Conservation (phyloP, 2,329 filamentous ascomycete genomes). For the Furcasterigmium sp. region DNA sequence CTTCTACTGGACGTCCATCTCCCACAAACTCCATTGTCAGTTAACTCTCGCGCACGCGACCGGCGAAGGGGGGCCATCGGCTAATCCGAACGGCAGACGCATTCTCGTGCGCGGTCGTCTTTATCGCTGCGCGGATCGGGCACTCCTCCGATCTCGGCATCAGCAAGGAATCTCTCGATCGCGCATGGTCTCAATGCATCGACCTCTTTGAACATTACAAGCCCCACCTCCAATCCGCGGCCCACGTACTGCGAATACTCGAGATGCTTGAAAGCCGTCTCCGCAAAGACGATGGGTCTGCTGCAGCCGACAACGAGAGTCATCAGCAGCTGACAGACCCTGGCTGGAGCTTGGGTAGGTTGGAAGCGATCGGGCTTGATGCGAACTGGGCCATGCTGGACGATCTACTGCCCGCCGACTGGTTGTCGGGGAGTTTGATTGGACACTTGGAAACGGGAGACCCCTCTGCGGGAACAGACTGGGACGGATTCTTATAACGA, state of each 20-base stretch:
- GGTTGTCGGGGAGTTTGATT: neutral
- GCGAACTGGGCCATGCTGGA: constrained; percentile 3
- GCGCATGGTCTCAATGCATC: constrained; percentile 3
- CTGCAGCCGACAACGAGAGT: too few relatives aligned
- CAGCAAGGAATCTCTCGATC: neutral
- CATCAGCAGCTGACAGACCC: too few relatives aligned
- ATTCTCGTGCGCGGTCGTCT: constrained; percentile 4
- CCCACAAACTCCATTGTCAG: constrained; percentile 6
- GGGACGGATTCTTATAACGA: neutral
- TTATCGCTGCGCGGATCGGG: constrained; percentile 1
- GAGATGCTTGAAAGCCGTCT: constrained; percentile 2
- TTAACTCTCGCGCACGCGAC: neutral
- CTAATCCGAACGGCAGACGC: neutral
- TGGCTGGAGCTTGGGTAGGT: too few relatives aligned
- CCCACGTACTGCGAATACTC: constrained; percentile 2
- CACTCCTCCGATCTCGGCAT: neutral
- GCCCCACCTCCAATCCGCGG: constrained; percentile 3
- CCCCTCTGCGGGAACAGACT: too few relatives aligned
- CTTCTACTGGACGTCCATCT: constrained; percentile 6
- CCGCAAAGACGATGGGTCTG: too few relatives aligned
- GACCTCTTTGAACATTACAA: constrained; percentile 5
- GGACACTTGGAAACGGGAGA: neutral
- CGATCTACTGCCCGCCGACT: constrained; percentile 1
- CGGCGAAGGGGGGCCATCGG: too few relatives aligned
- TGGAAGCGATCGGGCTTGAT: neutral